phyloP scores from a whole-genome alignment of 495 filamentous ascomycete species.

The Penicillium alfredii region DNA sequence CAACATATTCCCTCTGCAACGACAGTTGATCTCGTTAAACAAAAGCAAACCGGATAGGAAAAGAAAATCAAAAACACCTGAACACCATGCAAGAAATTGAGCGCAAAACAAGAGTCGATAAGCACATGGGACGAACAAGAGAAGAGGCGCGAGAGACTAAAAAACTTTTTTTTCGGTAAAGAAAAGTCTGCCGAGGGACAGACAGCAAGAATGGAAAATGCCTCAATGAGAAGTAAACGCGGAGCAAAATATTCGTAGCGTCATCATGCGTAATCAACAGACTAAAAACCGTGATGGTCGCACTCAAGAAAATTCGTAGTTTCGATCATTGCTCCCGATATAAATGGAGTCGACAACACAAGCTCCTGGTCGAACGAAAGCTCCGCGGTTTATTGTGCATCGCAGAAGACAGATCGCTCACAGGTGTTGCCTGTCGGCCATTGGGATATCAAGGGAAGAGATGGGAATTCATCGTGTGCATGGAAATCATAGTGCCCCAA shows the following conservation, averaged over 20 bases:
- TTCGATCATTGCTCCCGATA: constrained; percentile 17
- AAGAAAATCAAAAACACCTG: constrained; percentile 6
- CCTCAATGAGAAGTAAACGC: constrained; percentile 10
- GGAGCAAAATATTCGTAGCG: constrained; percentile 11
- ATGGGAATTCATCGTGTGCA: constrained; percentile 5
- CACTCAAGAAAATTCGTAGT: constrained; percentile 5
- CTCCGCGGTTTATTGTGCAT: constrained; percentile 43
- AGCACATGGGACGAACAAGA: constrained; percentile 13
- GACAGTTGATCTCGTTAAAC: too few species aligned
- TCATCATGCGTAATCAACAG: constrained; percentile 22
- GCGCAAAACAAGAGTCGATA: constrained; percentile 18
- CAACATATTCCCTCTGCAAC: neutral
- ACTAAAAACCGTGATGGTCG: constrained; percentile 7
- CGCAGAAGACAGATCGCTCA: constrained; percentile 24
- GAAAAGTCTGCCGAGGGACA: constrained; percentile 12
- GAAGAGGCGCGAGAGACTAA: constrained; percentile 20
- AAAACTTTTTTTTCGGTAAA: constrained; percentile 21
- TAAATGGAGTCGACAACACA: neutral
- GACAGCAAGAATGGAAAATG: constrained; percentile 26
- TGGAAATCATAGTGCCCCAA: constrained; percentile 12
- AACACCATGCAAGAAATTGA: constrained; percentile 24
- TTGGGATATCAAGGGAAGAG: constrained; percentile 1
- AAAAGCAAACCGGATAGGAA: constrained; percentile 8
- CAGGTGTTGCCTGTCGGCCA: constrained; percentile 5
- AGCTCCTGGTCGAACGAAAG: constrained; percentile 6